phyloP scores from a whole-genome alignment of 805 yeast species.

The Tetrapisispora nanseiensis region DNA sequence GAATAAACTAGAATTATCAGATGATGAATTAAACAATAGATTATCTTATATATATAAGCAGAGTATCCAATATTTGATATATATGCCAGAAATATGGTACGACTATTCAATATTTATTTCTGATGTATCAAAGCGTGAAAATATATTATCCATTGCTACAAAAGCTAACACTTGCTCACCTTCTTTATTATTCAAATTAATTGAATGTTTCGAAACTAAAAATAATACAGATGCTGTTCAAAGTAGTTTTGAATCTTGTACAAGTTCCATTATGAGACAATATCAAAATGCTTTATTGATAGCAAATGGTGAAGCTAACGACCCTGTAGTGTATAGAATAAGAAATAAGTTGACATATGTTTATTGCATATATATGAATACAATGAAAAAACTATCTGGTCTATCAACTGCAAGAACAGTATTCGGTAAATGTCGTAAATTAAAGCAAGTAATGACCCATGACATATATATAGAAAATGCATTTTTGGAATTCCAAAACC shows the following conservation, averaged over 20 bases:
- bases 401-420: conserved; percentile 62
- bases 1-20: conserved; percentile 55
- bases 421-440: conserved; percentile 61
- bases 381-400: conserved; percentile 58
- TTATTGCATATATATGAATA: conserved; percentile 60
- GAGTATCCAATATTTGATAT: conserved; percentile 36
- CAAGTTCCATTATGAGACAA: conserved; percentile 35
- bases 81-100: conserved; percentile 32
- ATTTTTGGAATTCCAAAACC: conserved; percentile 58
- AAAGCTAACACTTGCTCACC: conserved; percentile 61
- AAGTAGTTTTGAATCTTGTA: conserved; percentile 40
- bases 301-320: conserved; percentile 6
- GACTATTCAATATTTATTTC: conserved; percentile 28
- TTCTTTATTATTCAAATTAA: conserved; percentile 52
- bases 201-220: conserved; percentile 60
- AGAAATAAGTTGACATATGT: conserved; percentile 43
- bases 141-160: conserved; percentile 44
- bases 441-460: conserved; percentile 46
- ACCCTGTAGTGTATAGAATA: conserved; percentile 7
- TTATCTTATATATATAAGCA: conserved; percentile 64
- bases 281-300: conserved; percentile 21
- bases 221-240: conserved; percentile 42
- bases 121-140: conserved; percentile 13
- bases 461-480: conserved; percentile 80
- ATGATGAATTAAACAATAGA: conserved; percentile 43